phyloP scores from a whole-genome alignment of 2,329 filamentous ascomycete species.

The Colletotrichum graminicola region DNA sequence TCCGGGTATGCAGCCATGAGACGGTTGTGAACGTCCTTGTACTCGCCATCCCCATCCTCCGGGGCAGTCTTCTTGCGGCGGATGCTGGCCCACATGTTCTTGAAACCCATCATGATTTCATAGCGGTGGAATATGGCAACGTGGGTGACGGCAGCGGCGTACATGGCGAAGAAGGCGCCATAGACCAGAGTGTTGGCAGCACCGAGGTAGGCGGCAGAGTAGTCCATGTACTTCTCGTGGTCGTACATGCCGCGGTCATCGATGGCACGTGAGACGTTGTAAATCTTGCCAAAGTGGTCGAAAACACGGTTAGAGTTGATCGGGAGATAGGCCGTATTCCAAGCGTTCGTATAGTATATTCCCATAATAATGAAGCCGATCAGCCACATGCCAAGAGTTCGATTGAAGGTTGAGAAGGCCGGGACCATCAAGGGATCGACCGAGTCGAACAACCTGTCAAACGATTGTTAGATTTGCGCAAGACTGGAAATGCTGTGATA shows the following conservation, averaged over 20 bases:
- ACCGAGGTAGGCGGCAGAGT: constrained; percentile 45
- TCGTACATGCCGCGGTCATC: constrained; percentile 53
- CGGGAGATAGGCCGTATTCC: constrained; percentile 54
- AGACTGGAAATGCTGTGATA: too few species aligned
- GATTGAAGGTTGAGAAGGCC: constrained; percentile 53
- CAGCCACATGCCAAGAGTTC: constrained; percentile 49
- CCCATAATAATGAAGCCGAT: constrained; percentile 48
- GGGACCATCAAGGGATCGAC: constrained; percentile 48
- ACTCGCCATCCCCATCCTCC: constrained; percentile 50
- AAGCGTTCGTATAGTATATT: constrained; percentile 51
- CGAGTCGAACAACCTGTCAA: constrained; percentile 45
- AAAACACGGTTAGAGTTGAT: constrained; percentile 56
- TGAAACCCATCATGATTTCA: constrained; percentile 47
- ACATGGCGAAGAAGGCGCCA: constrained; percentile 48
- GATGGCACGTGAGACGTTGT: constrained; percentile 54
- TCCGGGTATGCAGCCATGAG: constrained; percentile 51
- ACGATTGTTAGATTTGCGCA: too few species aligned
- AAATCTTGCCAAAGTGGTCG: constrained; percentile 54
- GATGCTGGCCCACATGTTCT: constrained; percentile 46
- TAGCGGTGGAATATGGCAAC: constrained; percentile 50
- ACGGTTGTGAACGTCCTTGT: constrained; percentile 51
- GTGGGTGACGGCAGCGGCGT: constrained; percentile 48
- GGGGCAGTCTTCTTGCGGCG: constrained; percentile 44
- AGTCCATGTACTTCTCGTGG: constrained; percentile 51
- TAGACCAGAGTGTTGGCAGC: constrained; percentile 50